These are phyloP conservation scores for Colletotrichum australisinense DNA, from an alignment of 2,329 filamentous ascomycete genomes.

Conservation along the genomic window DNA sequence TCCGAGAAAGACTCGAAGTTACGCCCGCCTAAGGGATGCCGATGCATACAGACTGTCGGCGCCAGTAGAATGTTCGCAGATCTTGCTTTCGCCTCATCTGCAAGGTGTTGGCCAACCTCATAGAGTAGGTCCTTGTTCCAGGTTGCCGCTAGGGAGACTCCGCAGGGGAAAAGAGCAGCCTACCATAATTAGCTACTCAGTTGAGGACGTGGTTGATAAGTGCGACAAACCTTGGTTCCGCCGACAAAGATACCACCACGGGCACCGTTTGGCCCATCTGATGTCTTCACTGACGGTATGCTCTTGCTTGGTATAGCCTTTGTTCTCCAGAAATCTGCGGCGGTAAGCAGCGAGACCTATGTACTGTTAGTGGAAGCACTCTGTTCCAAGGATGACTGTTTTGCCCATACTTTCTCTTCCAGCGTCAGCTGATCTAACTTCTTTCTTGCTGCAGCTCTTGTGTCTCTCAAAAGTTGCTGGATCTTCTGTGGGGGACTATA, in stretches of 20 bases:
- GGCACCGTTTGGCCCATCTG: conserved; percentile 77
- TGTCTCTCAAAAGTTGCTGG: conserved; percentile 47
- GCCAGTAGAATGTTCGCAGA: conserved; percentile 80
- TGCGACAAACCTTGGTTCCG: conserved; percentile 65
- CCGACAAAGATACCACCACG: conserved; percentile 77
- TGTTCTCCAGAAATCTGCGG: conserved; percentile 78
- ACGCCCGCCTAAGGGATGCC: conserved; percentile 83
- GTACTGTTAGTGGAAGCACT: neutral
- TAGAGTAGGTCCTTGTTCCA: conserved; percentile 80
- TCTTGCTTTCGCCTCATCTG: conserved; percentile 77
- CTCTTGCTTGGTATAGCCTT: conserved; percentile 71
- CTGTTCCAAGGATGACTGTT: neutral
- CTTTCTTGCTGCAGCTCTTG: conserved; percentile 55
- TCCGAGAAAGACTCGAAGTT: conserved; percentile 92
- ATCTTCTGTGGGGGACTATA: conserved; percentile 54
- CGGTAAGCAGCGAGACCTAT: conserved; percentile 69
- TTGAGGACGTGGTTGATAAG: neutral
- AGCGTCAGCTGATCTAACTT: conserved; percentile 64
- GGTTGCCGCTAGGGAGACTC: conserved; percentile 81
- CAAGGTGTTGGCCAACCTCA: conserved; percentile 77
- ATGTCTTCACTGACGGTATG: conserved; percentile 74
- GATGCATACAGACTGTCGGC: conserved; percentile 84
- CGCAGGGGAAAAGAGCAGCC: conserved; percentile 83
- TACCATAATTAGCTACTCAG: conserved; percentile 43
- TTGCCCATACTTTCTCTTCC: conserved; percentile 65